Conservation (phyloP, 352 stramenopile genomes). For the Phytophthora quininea region DNA sequence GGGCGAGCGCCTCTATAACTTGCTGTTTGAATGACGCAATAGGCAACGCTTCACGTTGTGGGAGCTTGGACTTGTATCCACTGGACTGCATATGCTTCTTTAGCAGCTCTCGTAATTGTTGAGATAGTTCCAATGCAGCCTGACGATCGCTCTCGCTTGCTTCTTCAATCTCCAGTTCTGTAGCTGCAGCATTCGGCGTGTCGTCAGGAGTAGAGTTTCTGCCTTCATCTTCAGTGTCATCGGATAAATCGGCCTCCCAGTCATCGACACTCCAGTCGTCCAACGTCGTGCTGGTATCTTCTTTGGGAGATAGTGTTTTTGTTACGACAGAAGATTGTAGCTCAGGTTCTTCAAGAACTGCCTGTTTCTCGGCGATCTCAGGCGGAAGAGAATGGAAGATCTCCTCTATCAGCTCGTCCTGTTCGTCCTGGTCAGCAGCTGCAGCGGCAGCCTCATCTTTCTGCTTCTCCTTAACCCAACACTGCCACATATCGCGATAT, state of each 20-base stretch:
- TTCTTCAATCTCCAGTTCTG: conserved; percentile 12
- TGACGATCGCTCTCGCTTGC: conserved; percentile 31
- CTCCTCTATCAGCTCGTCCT: conserved; percentile 58
- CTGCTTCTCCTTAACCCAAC: conserved; percentile 59
- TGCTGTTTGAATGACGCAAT: conserved; percentile 78
- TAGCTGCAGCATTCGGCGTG: not conserved
- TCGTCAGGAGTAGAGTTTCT: conserved; percentile 7
- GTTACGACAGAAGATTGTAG: not conserved
- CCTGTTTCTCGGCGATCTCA: conserved; percentile 53
- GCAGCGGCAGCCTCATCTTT: conserved; percentile 37
- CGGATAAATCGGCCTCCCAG: conserved; percentile 69
- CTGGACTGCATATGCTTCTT: conserved; percentile 41
- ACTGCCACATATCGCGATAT: conserved; percentile 90
- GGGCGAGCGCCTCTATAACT: conserved; percentile 79
- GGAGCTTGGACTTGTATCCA: conserved; percentile 47
- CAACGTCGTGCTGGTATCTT: conserved; percentile 16
- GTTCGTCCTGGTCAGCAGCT: conserved; percentile 48
- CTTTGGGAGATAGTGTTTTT: conserved; percentile 2
- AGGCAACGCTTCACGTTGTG: conserved; percentile 67
- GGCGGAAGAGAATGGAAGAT: conserved; percentile 55
- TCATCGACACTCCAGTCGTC: conserved; percentile 74
- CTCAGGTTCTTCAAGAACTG: conserved; percentile 19
- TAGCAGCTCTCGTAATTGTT: conserved; percentile 45
- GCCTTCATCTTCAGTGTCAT: conserved; percentile 22
- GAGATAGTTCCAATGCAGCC: conserved; percentile 33